Evolutionary conservation across 2,329 filamentous ascomycete species (phyloP), one percentile per base, ranked within the genome.

Genomic region (Trichocomaceae sp.): DNA sequence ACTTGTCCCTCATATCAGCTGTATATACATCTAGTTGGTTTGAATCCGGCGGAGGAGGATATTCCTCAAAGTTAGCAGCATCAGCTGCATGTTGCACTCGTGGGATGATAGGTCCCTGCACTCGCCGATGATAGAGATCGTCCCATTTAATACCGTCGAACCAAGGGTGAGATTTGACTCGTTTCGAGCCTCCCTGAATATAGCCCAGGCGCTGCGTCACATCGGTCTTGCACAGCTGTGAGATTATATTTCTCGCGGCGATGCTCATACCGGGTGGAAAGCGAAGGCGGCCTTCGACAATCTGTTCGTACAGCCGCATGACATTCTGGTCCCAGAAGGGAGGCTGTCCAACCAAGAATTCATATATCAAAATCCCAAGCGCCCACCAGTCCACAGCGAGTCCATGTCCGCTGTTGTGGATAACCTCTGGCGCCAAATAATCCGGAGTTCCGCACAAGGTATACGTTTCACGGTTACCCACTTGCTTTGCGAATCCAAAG

Each of bases 301-400:
- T 86, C 64, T 82, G 82, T 67, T 85, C 83, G 65, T 85, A 85
- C 58, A 85, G 84, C 58, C 83, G 83, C 80, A 85, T 84, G 3
- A 83, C 83, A 60, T 85, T 85, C 57, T 83, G 80, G 64, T 85
- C 83, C 83, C 83, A 86, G 66, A 85, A 86, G 1, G 83, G 83
- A 20, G 83, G 83, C 62, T 85, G 82, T 50, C 83, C 83, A 49
- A 85, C 82, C 19, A 86, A 72, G 63, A 86, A 85, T 61, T 86
- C 83, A 66, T 85, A 85, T 42, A 85, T 81, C 31, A 86, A 71
- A 59, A 86, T 85, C 23, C 83, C 83, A 57, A 85, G 77, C 2
- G 83, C 83, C 83, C 83, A 86, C 83, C 83, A 86, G 69, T 86
- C 83, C 39, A 86, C 83, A 35, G 83, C 83, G 47, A 80, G 79